Evolutionary conservation across 2,329 filamentous ascomycete genomes (phyloP).

Genomic region (Aspergillus ochraceus): DNA sequence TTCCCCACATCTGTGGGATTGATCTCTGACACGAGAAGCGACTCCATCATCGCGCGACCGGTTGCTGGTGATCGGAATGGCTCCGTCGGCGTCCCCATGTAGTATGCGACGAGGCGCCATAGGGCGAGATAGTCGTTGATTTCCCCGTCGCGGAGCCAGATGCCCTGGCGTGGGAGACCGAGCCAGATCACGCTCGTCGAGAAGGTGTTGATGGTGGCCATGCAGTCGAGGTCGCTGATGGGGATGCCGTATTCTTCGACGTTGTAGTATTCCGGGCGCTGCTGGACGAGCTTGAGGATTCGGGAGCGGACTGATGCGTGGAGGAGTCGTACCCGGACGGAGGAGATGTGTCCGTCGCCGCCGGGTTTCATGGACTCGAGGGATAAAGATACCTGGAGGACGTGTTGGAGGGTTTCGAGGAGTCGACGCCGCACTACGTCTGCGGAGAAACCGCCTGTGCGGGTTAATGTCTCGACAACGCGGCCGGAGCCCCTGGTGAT

Average conservation of each 20-base stretch:
- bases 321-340: constrained; percentile 67
- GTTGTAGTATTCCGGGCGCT: constrained; percentile 63
- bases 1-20: constrained; percentile 62
- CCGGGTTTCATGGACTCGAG: constrained; percentile 66
- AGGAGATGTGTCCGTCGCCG: constrained; percentile 64
- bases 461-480: constrained; percentile 70
- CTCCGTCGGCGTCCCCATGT: constrained; percentile 67
- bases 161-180: constrained; percentile 70
- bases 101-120: constrained; percentile 72
- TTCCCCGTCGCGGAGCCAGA: constrained; percentile 63
- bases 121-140: constrained; percentile 69
- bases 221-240: constrained; percentile 73
- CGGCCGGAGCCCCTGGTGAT: constrained; percentile 60
- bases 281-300: constrained; percentile 60
- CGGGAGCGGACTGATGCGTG: constrained; percentile 67
- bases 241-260: constrained; percentile 61
- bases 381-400: constrained; percentile 68
- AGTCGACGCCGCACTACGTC: constrained; percentile 66
- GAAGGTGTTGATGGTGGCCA: constrained; percentile 71
- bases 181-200: constrained; percentile 67
- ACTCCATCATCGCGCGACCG: constrained; percentile 67
- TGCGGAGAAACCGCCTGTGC: constrained; percentile 72
- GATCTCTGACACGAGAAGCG: constrained; percentile 65
- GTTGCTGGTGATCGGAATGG: constrained; percentile 57
- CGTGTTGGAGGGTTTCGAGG: constrained; percentile 73